Base-by-base conservation (phyloP, 2,329 filamentous ascomycete genomes). In the Chaetomium sp. region DNA sequence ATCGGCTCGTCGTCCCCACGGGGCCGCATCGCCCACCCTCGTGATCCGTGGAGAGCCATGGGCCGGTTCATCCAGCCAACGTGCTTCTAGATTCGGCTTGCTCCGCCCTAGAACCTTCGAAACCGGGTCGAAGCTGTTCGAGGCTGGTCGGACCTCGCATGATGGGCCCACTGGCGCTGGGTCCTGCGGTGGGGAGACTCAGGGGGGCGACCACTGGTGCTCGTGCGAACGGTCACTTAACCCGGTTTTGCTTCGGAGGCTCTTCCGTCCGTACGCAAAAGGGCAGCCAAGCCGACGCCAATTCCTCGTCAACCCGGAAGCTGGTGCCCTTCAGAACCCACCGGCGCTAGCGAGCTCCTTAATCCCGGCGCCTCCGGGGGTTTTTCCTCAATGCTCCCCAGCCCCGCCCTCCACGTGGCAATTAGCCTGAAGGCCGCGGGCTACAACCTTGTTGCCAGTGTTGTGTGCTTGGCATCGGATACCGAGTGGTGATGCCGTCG, bases 231-330 rank as follows among this genome's bases (percentile, higher is more conserved):
- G 65, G 56, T 54, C 47, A 31, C 42, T 13, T 35, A 51, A 67
- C 65, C 68, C 65, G 61, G 61, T 69, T 70, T 66, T 67, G 49
- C 54, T 65, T 69, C 68, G 69, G 69, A 71, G 66, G 25, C 23
- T 9, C 19, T 55, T 70, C 69, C 67, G 67, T 51, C 49, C 25
- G 19, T 38, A 50, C 57, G 57, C 63, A 50, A 66, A 68, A 67
- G 42, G 62, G 69, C 62, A 68, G 65, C 64, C 66, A 67, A 67
- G 62, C 35, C 64, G 45, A 42, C 35, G 62, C 58, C 62, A 62
- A 25, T 53, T 25, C 21, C n/a, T 50, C 54, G 38, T 31, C 21
- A 65, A 65, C 62, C 67, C 38, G 67, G 66, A 56, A 63, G 29
- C 53, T 51, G 67, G 69, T 7, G 23, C 10, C 29, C 21, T 45